A percentile compares a stretch with the other conserved stretches of the same genome.
Conservation (phyloP, 192 early-diverging fungal genomes). For the Funneliformis mosseae region DNA sequence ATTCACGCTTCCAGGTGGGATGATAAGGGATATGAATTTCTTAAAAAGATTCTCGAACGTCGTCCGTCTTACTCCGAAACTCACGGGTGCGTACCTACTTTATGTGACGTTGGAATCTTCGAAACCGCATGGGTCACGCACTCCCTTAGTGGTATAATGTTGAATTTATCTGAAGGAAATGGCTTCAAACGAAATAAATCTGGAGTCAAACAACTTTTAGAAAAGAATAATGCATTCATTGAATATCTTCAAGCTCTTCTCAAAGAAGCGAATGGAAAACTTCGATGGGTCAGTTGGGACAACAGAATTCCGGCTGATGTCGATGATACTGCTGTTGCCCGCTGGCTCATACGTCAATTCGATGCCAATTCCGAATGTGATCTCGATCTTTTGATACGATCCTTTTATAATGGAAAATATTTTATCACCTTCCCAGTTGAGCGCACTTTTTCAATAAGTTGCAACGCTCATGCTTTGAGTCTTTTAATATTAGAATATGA, state of each 20-base stretch:
- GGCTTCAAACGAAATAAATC: neutral
- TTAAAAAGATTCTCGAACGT: neutral
- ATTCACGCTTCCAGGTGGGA: constrained; percentile 11
- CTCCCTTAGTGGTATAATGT: neutral
- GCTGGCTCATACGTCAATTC: constrained; percentile 11
- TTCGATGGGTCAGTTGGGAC: constrained; percentile 27
- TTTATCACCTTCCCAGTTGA: constrained; percentile 12
- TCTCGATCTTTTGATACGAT: neutral
- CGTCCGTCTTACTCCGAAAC: neutral
- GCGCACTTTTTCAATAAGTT: constrained; percentile 17
- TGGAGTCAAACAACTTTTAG: neutral
- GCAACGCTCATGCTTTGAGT: neutral
- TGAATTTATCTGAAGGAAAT: neutral
- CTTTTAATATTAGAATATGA: neutral
- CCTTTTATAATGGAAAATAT: constrained; percentile 22
- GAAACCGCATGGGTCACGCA: constrained; percentile 19
- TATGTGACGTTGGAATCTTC: constrained; percentile 16
- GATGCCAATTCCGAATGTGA: neutral
- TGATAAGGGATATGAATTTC: constrained; percentile 1
- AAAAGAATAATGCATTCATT: neutral
- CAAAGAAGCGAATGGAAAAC: neutral
- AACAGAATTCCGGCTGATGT: constrained; percentile 26
- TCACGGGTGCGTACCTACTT: constrained; percentile 10
- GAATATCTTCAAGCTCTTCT: neutral
- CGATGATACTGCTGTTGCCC: neutral